A percentile compares a stretch with the other conserved stretches of the same genome.
Evolutionary conservation across 2,329 filamentous ascomycete genomes (phyloP).

Genomic region (Fusarium newnesense): DNA sequence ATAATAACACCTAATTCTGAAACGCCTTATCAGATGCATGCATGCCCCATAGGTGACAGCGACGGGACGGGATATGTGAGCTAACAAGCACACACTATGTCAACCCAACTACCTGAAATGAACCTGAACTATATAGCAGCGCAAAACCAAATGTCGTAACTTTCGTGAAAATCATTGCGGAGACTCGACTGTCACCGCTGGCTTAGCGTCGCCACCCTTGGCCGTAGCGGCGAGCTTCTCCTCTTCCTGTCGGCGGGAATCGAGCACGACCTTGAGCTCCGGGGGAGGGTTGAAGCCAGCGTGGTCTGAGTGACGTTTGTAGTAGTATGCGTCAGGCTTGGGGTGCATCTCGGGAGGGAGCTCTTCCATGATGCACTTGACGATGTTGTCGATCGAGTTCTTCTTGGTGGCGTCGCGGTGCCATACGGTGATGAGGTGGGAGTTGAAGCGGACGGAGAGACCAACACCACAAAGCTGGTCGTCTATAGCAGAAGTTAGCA

Average conservation of each 20-base stretch:
- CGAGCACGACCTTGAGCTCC: conserved; percentile 66
- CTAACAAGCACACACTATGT: conserved; percentile 24
- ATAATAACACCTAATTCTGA: conserved; percentile 39
- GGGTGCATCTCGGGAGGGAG: conserved; percentile 79
- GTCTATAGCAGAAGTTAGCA: conserved; percentile 57
- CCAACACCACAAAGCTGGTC: conserved; percentile 92
- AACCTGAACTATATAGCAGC: conserved; percentile 5
- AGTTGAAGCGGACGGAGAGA: conserved; percentile 88
- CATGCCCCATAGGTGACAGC: conserved; percentile 30
- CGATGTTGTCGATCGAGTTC: conserved; percentile 79
- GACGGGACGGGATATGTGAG: conserved; percentile 13
- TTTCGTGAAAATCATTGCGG: conserved; percentile 41
- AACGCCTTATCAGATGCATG: conserved; percentile 47
- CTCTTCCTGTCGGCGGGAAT: conserved; percentile 64
- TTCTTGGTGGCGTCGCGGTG: conserved; percentile 87
- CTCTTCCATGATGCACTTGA: conserved; percentile 77
- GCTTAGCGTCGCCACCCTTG: conserved; percentile 40
- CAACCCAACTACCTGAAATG: conserved; percentile 4
- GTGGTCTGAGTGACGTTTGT: conserved; percentile 92
- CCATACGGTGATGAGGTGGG: conserved; percentile 90
- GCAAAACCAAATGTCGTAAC: conserved; percentile 23
- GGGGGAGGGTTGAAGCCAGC: conserved; percentile 78
- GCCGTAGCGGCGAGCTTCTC: conserved; percentile 41
- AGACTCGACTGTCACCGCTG: conserved; percentile 42
- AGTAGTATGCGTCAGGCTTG: conserved; percentile 78